Evolutionary conservation across 805 yeast species (phyloP).

Genomic region (Torulaspora indica): DNA sequence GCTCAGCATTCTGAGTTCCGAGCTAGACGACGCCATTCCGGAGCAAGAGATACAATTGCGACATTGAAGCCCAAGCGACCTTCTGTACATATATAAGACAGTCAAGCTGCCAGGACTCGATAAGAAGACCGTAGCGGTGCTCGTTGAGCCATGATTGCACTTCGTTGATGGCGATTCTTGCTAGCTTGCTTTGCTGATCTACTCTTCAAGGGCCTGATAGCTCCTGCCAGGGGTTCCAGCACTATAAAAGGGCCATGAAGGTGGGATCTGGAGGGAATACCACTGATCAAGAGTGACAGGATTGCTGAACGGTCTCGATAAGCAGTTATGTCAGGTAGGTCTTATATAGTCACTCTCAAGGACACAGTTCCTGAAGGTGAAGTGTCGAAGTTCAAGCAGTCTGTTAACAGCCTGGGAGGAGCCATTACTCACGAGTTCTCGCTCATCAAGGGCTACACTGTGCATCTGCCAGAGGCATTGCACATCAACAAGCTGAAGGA

Average conservation of each 20-base stretch:
- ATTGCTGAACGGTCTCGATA: too few species aligned
- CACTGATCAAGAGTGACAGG: too few species aligned
- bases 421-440: conserved; percentile 45
- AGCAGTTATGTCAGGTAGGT: conserved; percentile 17
- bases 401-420: conserved; percentile 41
- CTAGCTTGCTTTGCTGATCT: not conserved
- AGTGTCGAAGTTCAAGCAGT: conserved; percentile 36
- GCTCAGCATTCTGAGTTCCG: conserved; percentile 47
- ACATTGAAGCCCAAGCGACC: not conserved
- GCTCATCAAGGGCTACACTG: conserved; percentile 46
- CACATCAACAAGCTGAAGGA: conserved; percentile 45
- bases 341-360: conserved; percentile 41
- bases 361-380: conserved; percentile 43
- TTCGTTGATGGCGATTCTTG: conserved; percentile 6
- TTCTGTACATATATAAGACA: not conserved
- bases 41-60: conserved; percentile 22
- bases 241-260: conserved; percentile 3
- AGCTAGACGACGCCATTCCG: conserved; percentile 39
- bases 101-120: too few species aligned
- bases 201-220: too few species aligned
- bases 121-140: too few species aligned
- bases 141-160: too few species aligned
- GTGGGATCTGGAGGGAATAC: not conserved
- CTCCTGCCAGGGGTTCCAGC: not conserved
- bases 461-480: conserved; percentile 48